Base-by-base conservation (phyloP, 371 early-diverging fungal species). In the Mucor ambiguus region DNA sequence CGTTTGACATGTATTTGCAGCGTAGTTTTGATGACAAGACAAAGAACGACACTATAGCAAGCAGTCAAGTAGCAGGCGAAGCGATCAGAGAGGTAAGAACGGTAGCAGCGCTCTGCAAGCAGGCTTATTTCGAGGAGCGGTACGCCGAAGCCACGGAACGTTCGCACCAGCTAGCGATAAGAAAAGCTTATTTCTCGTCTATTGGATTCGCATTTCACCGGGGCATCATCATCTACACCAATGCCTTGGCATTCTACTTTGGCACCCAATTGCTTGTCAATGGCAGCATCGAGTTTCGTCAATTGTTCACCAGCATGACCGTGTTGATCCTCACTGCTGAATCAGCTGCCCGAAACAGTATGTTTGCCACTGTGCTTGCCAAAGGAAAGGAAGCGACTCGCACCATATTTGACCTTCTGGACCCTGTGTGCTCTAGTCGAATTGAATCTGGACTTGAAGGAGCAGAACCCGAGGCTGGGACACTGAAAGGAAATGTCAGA, bases 341-440 rank as follows among this genome's bases (percentile, higher is more conserved):
- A 64, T 83, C 86, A 64, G 76, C 91, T 18, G 87, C 89, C 24
- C 84, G 87, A 52, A 69, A 80, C 4, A 70, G 82, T 6, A 75
- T 76, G 18, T 84, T 79, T 68, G 70, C 80, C 38, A 78, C 90
- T 20, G 83, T 89, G 44, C 79, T 86, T 61, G 81, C 86, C 44
- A 89, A 87, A 58, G 98, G 95, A 26, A 90, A 93, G 73, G 76
- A 87, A 46, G 90, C 96, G 37, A 93, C 96, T 5, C 82, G 89
- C 70, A 75, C 84, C 52, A 82, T 92, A 43, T 91, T 93, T 73
- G 84, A 82, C 7, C 60, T 93, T 4, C 64, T 95, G 54, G 92
- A 95, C 67, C 85, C 91, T 44, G 61, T 66, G 57, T 83, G 93
- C n/a, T 61, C 66, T 59, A 83, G 92, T 22, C 60, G 66, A 33